Conservation (phyloP, 2,329 filamentous ascomycete species). For the Pezicula neosporulosa region DNA sequence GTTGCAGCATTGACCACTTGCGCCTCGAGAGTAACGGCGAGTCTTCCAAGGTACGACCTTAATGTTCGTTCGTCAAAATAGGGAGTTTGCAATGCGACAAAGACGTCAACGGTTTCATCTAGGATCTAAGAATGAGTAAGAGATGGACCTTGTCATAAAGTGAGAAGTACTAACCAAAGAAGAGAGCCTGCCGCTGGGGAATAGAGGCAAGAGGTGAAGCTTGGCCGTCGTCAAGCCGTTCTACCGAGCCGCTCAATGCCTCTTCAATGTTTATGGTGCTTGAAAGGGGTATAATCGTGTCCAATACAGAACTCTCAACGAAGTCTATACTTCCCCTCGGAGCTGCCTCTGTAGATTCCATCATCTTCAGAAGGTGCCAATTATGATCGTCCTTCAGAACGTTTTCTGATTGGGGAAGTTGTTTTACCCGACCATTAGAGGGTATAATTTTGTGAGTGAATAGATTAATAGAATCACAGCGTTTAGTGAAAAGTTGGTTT, state of each 20-base stretch:
- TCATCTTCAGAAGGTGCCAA: constrained; percentile 14
- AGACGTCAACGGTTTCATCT: constrained; percentile 73
- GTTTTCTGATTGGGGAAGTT: not conserved
- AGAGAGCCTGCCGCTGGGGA: constrained; percentile 59
- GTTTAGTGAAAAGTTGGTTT: no score
- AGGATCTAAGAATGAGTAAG: constrained; percentile 47
- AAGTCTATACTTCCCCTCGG: constrained; percentile 40
- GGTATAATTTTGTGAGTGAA: no score
- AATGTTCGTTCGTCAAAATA: constrained; percentile 54
- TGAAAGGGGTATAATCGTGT: constrained; percentile 56
- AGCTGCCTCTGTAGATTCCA: constrained; percentile 27
- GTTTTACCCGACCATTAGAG: no score
- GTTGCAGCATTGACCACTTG: constrained; percentile 57
- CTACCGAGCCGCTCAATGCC: constrained; percentile 40
- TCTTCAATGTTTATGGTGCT: constrained; percentile 53
- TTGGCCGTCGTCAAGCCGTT: constrained; percentile 29
- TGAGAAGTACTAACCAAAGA: constrained; percentile 60
- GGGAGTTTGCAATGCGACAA: constrained; percentile 65
- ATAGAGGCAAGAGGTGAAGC: constrained; percentile 50
- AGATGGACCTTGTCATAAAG: constrained; percentile 27
- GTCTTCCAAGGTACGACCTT: constrained; percentile 54
- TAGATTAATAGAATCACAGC: no score
- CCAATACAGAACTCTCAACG: constrained; percentile 55
- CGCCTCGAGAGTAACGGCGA: constrained; percentile 65
- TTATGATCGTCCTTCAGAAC: constrained; percentile 1